phyloP scores from a whole-genome alignment of 2,329 filamentous ascomycete genomes.

The Cercospora citrullina region DNA sequence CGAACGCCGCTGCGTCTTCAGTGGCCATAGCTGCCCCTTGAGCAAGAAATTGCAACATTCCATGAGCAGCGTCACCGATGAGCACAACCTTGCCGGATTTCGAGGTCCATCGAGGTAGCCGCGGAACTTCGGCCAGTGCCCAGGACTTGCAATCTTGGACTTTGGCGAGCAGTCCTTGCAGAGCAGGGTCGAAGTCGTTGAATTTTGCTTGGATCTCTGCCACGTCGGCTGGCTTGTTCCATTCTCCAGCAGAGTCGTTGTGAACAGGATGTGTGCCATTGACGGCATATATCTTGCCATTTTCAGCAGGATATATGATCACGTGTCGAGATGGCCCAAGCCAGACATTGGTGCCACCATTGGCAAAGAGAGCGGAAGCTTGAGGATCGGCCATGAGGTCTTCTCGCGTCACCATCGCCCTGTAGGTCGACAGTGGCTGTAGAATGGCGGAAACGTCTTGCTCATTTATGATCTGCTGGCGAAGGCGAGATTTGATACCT shows the following conservation, averaged over 20 bases:
- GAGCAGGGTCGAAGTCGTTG: constrained; percentile 8
- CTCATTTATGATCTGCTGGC: constrained; percentile 2
- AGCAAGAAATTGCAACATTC: constrained; percentile 12
- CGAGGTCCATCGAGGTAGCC: constrained; percentile 9
- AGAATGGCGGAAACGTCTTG: constrained; percentile 9
- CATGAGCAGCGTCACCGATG: constrained; percentile 11
- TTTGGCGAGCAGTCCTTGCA: constrained; percentile 9
- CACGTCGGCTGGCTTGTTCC: constrained; percentile 9
- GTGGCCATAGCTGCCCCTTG: constrained; percentile 14
- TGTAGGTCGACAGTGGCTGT: constrained; percentile 12
- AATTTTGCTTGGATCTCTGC: constrained; percentile 7
- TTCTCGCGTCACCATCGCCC: constrained; percentile 4
- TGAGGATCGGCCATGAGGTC: constrained; percentile 2
- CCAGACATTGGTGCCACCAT: constrained; percentile 9
- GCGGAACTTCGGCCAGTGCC: constrained; percentile 7
- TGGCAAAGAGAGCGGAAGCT: background rate
- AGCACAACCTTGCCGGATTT: constrained; percentile 7
- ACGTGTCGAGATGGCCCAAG: constrained; percentile 7
- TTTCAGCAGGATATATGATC: constrained; percentile 11
- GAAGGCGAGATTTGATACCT: constrained; percentile 12
- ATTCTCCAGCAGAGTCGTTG: constrained; percentile 11
- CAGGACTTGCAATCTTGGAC: constrained; percentile 9
- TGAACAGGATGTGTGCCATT: constrained; percentile 12
- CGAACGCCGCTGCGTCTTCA: constrained; percentile 11
- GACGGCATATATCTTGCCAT: constrained; percentile 2